Percentiles rank a stretch among this genome's conserved stretches.
Conservation (phyloP, 2,329 filamentous ascomycete species). For the Aureobasidium subglaciale region DNA sequence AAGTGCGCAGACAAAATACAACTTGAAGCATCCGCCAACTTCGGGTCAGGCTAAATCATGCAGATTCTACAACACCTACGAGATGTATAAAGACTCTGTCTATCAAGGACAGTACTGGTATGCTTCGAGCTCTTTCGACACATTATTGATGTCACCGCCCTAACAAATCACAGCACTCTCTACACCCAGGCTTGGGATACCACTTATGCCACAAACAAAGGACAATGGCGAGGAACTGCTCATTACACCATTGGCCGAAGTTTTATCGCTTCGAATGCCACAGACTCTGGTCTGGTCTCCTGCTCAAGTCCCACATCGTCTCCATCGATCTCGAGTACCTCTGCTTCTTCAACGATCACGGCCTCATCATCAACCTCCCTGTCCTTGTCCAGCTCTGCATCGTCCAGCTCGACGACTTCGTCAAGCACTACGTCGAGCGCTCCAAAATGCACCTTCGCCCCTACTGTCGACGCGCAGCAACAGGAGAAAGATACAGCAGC, state of each 20-base stretch:
- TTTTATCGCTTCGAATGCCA: neutral
- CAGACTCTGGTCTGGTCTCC: too few species aligned
- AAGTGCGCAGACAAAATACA: slow-evolving; percentile 18
- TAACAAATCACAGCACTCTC: slow-evolving; percentile 1
- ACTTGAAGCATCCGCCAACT: slow-evolving; percentile 15
- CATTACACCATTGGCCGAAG: slow-evolving; percentile 12
- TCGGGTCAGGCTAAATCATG: neutral
- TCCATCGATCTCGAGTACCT: too few species aligned
- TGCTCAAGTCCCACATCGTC: too few species aligned
- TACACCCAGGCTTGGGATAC: slow-evolving; percentile 18
- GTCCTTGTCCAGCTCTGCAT: neutral
- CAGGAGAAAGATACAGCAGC: neutral
- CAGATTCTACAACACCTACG: neutral
- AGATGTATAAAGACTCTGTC: neutral
- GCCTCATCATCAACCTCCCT: too few species aligned
- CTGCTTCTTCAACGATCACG: too few species aligned
- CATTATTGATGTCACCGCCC: neutral
- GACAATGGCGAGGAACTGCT: slow-evolving; percentile 13
- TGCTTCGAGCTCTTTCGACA: neutral
- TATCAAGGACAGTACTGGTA: neutral
- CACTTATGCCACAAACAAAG: slow-evolving; percentile 19
- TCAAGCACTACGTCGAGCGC: neutral
- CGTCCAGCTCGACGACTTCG: neutral
- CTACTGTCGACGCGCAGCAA: neutral
- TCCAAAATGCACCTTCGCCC: too few species aligned